Percentiles rank a stretch among this genome's conserved stretches.
These are phyloP conservation scores for Komagataella ulmi DNA, from an alignment of 805 yeast genomes.

Conservation along the genomic window DNA sequence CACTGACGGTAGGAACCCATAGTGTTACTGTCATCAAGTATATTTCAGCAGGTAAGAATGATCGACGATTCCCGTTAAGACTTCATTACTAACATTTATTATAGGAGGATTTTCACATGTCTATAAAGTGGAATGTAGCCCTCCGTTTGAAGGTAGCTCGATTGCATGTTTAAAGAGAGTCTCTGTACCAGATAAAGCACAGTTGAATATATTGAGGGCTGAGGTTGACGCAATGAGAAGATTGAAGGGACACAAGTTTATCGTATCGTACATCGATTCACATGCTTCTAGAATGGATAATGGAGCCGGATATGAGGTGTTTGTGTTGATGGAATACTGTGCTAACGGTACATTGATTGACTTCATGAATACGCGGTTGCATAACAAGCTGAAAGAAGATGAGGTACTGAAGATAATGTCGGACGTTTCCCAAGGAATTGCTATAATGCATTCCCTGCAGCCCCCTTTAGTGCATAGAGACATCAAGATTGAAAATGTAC, in stretches of 20 bases:
- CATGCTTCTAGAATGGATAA: slow-evolving; percentile 66
- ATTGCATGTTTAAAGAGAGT: slow-evolving; percentile 86
- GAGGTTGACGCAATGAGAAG: slow-evolving; percentile 98
- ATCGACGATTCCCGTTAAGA: neutral
- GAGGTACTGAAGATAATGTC: slow-evolving; percentile 59
- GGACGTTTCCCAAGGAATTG: slow-evolving; percentile 60
- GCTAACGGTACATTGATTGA: slow-evolving; percentile 65
- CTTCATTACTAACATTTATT: slow-evolving; percentile 1
- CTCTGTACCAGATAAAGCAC: slow-evolving; percentile 84
- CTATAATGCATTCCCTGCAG: slow-evolving; percentile 59
- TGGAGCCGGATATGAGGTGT: slow-evolving; percentile 60
- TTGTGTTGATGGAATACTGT: slow-evolving; percentile 71
- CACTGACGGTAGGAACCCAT: slow-evolving; percentile 72
- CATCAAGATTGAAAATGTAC: slow-evolving; percentile 71
- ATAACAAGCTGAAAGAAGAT: slow-evolving; percentile 49
- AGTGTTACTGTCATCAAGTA: slow-evolving; percentile 47
- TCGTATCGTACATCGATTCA: slow-evolving; percentile 88
- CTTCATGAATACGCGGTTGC: slow-evolving; percentile 63
- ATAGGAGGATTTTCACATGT: slow-evolving; percentile 90
- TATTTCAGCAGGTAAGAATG: slow-evolving; percentile 45
- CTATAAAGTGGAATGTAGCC: slow-evolving; percentile 61
- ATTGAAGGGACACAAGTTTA: slow-evolving; percentile 59
- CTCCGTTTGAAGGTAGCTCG: slow-evolving; percentile 37
- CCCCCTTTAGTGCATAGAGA: slow-evolving; percentile 73
- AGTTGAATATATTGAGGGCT: slow-evolving; percentile 70